Evolutionary conservation across 1,284 basidiomycete genomes (phyloP).

Genomic region (Fomitopsis pinicola): DNA sequence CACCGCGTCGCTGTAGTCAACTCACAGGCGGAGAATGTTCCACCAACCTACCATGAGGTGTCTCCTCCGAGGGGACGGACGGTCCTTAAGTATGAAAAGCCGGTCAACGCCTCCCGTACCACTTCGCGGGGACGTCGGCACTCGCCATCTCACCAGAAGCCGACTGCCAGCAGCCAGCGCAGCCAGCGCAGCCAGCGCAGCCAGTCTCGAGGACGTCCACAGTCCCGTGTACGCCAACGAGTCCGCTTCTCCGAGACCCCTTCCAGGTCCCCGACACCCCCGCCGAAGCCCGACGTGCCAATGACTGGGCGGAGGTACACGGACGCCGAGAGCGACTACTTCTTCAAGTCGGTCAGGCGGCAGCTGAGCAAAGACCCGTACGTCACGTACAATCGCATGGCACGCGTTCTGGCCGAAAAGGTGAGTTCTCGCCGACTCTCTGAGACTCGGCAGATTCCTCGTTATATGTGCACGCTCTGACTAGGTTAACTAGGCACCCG

Average conservation of each 20-base stretch:
- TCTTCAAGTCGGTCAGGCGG: constrained; percentile 60
- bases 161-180: neutral
- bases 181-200: neutral
- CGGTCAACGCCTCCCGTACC: neutral
- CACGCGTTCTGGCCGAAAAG: constrained; percentile 51
- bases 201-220: neutral
- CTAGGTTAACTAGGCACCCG: constrained; percentile 27
- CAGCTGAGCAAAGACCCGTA: constrained; percentile 45
- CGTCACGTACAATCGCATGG: constrained; percentile 41
- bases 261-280: constrained; percentile 63
- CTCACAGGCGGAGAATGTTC: too few relatives aligned
- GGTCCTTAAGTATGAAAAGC: neutral
- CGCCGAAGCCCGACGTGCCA: constrained; percentile 37
- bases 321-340: constrained; percentile 55
- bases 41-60: neutral
- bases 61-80: neutral
- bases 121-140: neutral
- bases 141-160: neutral
- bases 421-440: constrained; percentile 22
- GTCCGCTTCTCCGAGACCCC: constrained; percentile 31
- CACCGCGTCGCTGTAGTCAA: neutral
- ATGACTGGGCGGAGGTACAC: constrained; percentile 56
- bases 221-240: neutral
- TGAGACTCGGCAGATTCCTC: too few relatives aligned
- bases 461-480: neutral